Evolutionary conservation across 331 rosid genomes (phyloP).

Genomic region (Malus hybrid): DNA sequence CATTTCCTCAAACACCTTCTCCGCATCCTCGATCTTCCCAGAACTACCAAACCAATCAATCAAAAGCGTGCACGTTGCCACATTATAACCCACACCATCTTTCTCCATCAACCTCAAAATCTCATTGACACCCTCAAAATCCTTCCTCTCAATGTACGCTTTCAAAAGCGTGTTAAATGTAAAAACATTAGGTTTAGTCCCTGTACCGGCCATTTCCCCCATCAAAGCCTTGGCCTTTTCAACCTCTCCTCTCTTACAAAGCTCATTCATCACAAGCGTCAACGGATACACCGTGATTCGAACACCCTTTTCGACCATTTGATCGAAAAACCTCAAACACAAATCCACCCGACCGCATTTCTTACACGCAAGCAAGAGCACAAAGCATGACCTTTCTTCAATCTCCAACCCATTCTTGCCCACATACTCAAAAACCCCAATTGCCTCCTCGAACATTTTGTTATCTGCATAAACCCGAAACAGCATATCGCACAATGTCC

Average conservation of each 20-base stretch:
- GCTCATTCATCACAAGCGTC: constrained; percentile 54
- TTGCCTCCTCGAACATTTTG: constrained; percentile 49
- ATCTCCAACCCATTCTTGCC: constrained; percentile 35
- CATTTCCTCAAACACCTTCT: constrained; percentile 58
- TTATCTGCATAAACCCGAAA: constrained; percentile 55
- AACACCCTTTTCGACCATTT: constrained; percentile 53
- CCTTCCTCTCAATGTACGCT: constrained; percentile 44
- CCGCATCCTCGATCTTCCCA: constrained; percentile 43
- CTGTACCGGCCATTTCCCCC: constrained; percentile 39
- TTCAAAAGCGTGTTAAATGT: constrained; percentile 59
- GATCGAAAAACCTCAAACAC: constrained; percentile 35
- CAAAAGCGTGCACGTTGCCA: constrained; percentile 44
- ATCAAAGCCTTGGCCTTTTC: constrained; percentile 51
- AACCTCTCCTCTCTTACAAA: constrained; percentile 55
- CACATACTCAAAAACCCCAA: constrained; percentile 43
- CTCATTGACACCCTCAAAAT: constrained; percentile 37
- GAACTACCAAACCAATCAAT: constrained; percentile 47
- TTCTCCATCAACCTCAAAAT: constrained; percentile 53
- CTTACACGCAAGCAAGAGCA: constrained; percentile 56
- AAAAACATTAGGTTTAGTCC: constrained; percentile 41
- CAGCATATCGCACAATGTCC: constrained; percentile 61
- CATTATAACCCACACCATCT: constrained; percentile 35
- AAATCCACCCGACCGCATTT: constrained; percentile 31
- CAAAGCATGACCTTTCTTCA: constrained; percentile 79
- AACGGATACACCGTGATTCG: constrained; percentile 47